Conservation (phyloP, 139 green algal species). For the Chlorella sp. region DNA sequence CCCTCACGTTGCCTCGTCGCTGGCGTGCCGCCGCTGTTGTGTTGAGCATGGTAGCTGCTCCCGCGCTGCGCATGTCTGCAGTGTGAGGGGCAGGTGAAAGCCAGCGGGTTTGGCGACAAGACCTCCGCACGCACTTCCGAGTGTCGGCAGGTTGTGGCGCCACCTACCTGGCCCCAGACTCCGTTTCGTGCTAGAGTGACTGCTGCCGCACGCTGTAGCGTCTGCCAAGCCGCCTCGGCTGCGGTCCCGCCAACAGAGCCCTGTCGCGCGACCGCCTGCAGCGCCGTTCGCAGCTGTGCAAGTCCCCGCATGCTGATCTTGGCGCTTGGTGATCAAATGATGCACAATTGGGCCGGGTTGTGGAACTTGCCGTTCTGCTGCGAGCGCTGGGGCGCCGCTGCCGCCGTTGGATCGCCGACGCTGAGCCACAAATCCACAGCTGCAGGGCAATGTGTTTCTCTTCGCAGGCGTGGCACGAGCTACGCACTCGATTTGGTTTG, state of each 20-base stretch:
- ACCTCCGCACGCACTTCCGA: neutral
- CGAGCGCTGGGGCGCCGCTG: no score
- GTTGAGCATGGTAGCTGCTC: neutral
- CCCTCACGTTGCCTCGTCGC: neutral
- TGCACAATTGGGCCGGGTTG: neutral
- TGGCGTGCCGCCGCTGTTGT: constrained; percentile 17
- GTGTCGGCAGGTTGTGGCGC: neutral
- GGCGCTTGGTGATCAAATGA: neutral
- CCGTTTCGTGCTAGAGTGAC: neutral
- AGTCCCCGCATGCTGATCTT: neutral
- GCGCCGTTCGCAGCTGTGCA: neutral
- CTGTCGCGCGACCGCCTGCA: neutral
- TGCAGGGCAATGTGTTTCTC: no score
- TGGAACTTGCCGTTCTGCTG: no score
- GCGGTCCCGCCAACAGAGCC: neutral
- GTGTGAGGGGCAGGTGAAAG: neutral
- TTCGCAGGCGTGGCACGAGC: no score
- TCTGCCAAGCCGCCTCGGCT: neutral
- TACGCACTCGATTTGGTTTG: no score
- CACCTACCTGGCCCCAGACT: neutral
- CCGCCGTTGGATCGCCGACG: no score
- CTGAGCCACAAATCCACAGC: no score
- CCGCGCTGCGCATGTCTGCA: neutral
- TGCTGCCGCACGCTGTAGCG: neutral
- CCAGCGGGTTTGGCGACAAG: neutral